Evolutionary conservation across 345 rosid genomes (phyloP), one percentile per base, ranked within the genome.

Genomic region (Lumnitzera racemosa): DNA sequence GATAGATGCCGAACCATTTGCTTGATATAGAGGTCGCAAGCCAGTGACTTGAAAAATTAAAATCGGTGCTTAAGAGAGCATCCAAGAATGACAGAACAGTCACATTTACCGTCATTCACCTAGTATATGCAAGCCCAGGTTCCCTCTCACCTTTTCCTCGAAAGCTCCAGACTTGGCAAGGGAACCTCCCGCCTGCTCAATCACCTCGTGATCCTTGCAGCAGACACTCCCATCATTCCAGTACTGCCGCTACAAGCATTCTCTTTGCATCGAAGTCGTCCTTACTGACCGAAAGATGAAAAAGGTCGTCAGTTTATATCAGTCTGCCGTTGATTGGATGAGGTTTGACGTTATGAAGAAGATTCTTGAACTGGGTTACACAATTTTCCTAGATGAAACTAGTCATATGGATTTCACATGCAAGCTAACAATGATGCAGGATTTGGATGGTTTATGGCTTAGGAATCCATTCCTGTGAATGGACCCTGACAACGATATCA

Each of bases 401-500:
- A 11, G 31, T 50, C 14, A 25, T 31, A 4, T 46, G 25, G 23
- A 14, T 5, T 41, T 12, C 1, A 17, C 3, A 8, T 51, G 49
- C 15, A 49, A n/a, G 17, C 9, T 57, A 31, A 20, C 31, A 49
- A 36, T 46, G 20, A 31, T 71, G 62, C 74, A 80, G 90, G 83
- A 81, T 57, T 79, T 75, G 47, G 83, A 85, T 56, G 80, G 72
- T 20, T 69, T 78, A 81, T 81, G 88, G 90, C 24, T 85, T 14
- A 74, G 77, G 67, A 79, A 83, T 67, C 96, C 88, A 46, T 24
- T 79, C 41, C 15, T 41, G 29, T 64, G 47, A 2, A 50, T 82
- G 8, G 1, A 50, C 31, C 14, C 55, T 12, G 0, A 2, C 2
- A 5, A 46, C 25, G 56, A 57, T 31, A 0, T 86, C 20, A 59